Base-by-base conservation (phyloP, 164 flowering plant species). In the Dillenia turbinata region DNA sequence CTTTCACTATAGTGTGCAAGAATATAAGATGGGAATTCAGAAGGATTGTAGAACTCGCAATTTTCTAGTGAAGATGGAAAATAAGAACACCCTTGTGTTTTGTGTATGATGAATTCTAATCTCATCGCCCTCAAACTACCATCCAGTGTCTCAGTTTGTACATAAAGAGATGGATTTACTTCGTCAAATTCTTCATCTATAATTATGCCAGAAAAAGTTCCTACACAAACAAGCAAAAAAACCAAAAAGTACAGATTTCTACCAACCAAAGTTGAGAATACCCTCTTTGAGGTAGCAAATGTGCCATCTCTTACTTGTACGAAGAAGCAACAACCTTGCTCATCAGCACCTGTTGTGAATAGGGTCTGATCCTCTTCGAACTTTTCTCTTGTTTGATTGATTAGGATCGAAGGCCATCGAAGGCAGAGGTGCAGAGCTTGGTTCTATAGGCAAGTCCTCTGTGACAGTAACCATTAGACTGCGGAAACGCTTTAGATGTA, bases 291-390 rank as follows among this genome's bases (percentile, higher is more conserved):
- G 63, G 55, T 63, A 68, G 54, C 65, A 55, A 14, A 66, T 46
- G 52, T 56, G 52, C 63, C 57, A 22, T 53, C 16, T 44, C 59
- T 26, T 66, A 61, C 63, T 55, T 44, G 59, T 47, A 66, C 33
- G 54, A 47, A 33, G 66, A 40, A 47, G 56, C 44, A 49, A 54
- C 54, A 55, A 53, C 65, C 49, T 55, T 47, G 49, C 60, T 8
- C 52, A 11, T 83, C 81, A 87, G 70, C 89, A 63, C 66, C 78
- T 82, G 73, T 89, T 87, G 71, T 89, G 96, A 60, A 89, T 89
- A 8, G 96, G 96, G 59, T 89, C 89, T 6, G 92, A 78, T 65
- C 96, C 92, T 67, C 77, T 64, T 56, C 75, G 75, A 63, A 87
- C 82, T 66, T 81, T 74, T 79, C 96, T 66, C 65, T 89, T 85